phyloP scores from a whole-genome alignment of 2,329 filamentous ascomycete genomes.

The Neoarthrinium moseri region DNA sequence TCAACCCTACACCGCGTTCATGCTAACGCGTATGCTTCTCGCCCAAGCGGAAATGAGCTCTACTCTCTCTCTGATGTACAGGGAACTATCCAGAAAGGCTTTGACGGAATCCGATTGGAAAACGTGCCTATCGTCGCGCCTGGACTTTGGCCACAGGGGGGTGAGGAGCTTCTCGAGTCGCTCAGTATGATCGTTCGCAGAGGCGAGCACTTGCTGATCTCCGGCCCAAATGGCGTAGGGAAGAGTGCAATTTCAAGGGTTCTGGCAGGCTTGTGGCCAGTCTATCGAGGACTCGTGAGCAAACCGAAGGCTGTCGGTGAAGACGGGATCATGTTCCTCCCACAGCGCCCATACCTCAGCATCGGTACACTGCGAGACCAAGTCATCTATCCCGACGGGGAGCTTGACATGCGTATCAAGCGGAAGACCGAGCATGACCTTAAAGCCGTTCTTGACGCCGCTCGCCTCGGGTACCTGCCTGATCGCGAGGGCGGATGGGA shows the following conservation, averaged over 20 bases:
- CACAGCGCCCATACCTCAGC: constrained; percentile 88
- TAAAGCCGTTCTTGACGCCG: constrained; percentile 75
- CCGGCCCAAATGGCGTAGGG: constrained; percentile 90
- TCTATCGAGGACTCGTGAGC: constrained; percentile 89
- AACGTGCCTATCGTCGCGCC: constrained; percentile 92
- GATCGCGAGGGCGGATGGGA: constrained; percentile 96
- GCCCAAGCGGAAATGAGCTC: constrained; percentile 68
- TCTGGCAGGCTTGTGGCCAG: constrained; percentile 88
- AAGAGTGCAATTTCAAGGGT: constrained; percentile 88
- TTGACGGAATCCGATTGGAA: constrained; percentile 90
- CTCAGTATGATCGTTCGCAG: constrained; percentile 86
- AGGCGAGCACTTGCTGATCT: constrained; percentile 92
- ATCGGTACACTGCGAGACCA: constrained; percentile 93
- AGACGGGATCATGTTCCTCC: constrained; percentile 98
- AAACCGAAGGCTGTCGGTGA: constrained; percentile 76
- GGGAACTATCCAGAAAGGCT: constrained; percentile 90
- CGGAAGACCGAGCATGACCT: constrained; percentile 78
- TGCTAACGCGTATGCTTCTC: constrained; percentile 79
- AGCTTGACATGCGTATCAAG: constrained; percentile 86
- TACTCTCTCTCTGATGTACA: constrained; percentile 90
- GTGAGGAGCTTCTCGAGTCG: constrained; percentile 86
- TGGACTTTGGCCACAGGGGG: constrained; percentile 81
- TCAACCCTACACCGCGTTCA: constrained; percentile 93
- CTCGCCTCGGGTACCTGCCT: constrained; percentile 83
- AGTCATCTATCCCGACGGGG: constrained; percentile 95